Base-by-base conservation (phyloP, 495 filamentous ascomycete species). In the Penicillium canariense region DNA sequence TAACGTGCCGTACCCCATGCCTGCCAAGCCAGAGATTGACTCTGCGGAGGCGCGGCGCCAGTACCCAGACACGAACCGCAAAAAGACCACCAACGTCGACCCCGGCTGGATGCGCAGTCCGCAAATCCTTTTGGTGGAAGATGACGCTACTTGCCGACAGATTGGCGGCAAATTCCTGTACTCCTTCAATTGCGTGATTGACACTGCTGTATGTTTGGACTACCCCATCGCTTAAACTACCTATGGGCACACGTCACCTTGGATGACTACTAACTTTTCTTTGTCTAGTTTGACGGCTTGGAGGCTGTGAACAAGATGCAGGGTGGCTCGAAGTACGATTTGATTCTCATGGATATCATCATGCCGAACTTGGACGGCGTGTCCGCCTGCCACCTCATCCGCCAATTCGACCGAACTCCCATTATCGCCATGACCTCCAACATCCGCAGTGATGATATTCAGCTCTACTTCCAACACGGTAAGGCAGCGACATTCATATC, bases 351-450 rank as follows among this genome's bases (percentile, higher is more conserved):
- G 94, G 95, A 97, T 73, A 97, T 98, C 60, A 96, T 97, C 55
- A 97, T 98, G 93, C 94, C 94, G 14, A 87, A 93, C 63, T 77
- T 98, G 15, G 94, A 97, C 65, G 94, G 94, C 45, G 91, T 97
- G 26, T 96, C 91, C 9, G 94, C 94, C 22, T 96, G 91, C 43
- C 89, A 91, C 64, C 84, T 96, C 52, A 96, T 98, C 57, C 87
- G 95, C 50, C 89, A 96, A 68, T 89, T 92, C 59, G 85, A 93
- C 58, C 79, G 84, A 18, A 91, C 90, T 15, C 94, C 94, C 12
- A 94, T 97, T 61, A 90, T 98, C 55, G 95, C 94, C 46, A 97
- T 98, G 94, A 97, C 94, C 23, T 96, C 94, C 17, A 98, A 97
- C 62, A 97, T 97, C 54, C 85, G 95, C 38, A 91, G 90, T 55